Conservation (phyloP, 2,329 filamentous ascomycete genomes). For the Aspergillus sp. region DNA sequence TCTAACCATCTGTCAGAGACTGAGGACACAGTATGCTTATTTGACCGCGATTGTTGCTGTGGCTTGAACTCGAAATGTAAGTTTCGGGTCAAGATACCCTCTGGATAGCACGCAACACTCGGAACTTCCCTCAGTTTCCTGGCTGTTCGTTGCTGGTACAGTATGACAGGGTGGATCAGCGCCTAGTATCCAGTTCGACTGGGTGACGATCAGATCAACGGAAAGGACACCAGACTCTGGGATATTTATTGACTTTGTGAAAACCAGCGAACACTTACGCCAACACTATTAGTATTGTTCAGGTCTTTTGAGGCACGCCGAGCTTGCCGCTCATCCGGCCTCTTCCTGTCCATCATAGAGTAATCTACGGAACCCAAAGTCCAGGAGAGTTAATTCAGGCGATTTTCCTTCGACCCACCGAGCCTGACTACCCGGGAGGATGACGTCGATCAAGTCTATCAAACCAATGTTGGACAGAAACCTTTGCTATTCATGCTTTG, state of each 20-base stretch:
- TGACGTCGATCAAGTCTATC: conserved; percentile 4
- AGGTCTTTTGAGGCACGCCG: background rate
- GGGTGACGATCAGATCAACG: conserved; percentile 3
- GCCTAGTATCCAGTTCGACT: background rate
- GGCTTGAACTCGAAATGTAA: background rate
- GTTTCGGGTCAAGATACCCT: background rate
- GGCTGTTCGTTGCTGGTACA: background rate
- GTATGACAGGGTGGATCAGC: conserved; percentile 11
- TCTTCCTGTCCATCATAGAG: background rate
- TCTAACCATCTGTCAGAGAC: background rate
- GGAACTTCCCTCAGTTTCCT: background rate
- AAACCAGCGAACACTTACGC: background rate
- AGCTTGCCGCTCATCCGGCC: background rate
- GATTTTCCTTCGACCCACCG: conserved; percentile 2
- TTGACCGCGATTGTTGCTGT: background rate
- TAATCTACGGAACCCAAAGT: background rate
- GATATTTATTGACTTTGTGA: background rate
- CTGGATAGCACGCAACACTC: background rate
- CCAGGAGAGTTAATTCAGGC: background rate
- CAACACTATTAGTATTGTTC: background rate
- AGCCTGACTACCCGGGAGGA: background rate
- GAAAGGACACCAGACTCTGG: background rate
- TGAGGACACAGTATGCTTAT: conserved; percentile 2
- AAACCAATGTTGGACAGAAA: background rate
- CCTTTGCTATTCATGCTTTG: background rate